phyloP scores from a whole-genome alignment of 345 rosid genomes.

The Camelina hispida region DNA sequence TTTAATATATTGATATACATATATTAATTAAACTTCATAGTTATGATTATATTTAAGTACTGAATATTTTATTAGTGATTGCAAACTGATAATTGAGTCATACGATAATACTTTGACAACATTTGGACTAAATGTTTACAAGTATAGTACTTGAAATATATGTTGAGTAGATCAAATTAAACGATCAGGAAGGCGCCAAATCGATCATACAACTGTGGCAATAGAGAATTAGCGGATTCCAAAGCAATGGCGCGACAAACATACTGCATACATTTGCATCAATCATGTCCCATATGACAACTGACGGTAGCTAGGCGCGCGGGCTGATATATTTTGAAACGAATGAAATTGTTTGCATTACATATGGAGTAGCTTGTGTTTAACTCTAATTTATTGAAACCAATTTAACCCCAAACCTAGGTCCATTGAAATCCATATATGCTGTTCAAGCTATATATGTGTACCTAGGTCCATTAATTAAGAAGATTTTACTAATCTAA shows the following conservation, averaged over 20 bases:
- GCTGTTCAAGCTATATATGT: too few species aligned
- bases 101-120: background rate
- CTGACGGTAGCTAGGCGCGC: background rate
- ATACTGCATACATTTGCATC: background rate
- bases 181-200: too few species aligned
- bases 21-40: background rate
- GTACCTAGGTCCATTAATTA: too few species aligned
- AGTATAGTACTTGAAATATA: too few species aligned
- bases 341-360: background rate
- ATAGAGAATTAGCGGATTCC: too few species aligned
- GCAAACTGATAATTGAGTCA: background rate
- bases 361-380: background rate
- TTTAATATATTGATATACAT: background rate
- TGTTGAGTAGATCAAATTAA: too few species aligned
- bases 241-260: background rate
- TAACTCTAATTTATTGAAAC: too few species aligned
- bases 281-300: background rate
- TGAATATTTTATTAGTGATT: slow-evolving; percentile 6
- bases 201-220: too few species aligned
- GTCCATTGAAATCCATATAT: too few species aligned
- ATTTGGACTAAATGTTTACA: background rate
- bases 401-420: too few species aligned
- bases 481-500: background rate
- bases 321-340: background rate
- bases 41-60: background rate